Percentiles rank a stretch among this genome's conserved stretches.
Conservation (phyloP, 768 basidiomycete genomes). For the Tricholoma terreum region DNA sequence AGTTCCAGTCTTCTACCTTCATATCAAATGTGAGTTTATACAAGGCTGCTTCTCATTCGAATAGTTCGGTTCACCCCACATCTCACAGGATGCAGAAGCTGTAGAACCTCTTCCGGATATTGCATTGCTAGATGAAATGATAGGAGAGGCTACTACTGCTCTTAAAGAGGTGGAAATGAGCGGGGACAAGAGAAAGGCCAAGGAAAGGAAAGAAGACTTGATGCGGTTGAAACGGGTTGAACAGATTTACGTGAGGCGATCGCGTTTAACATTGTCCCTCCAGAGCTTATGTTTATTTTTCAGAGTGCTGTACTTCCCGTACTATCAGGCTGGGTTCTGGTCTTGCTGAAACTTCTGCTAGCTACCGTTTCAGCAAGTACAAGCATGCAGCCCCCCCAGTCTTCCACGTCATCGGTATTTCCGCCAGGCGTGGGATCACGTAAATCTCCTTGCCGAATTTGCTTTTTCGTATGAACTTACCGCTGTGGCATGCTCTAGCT, state of each 20-base stretch:
- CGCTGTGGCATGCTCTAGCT: constrained; percentile 31
- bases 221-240: constrained; percentile 89
- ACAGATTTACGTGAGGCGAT: constrained; percentile 79
- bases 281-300: background rate
- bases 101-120: constrained; percentile 71
- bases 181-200: constrained; percentile 58
- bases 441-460: constrained; percentile 28
- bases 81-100: constrained; percentile 51
- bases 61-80: constrained; percentile 1
- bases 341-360: constrained; percentile 86
- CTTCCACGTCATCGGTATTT: constrained; percentile 67
- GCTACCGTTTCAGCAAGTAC: constrained; percentile 88
- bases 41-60: background rate
- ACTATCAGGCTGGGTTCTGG: constrained; percentile 87
- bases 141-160: constrained; percentile 58
- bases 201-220: constrained; percentile 72
- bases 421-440: constrained; percentile 69
- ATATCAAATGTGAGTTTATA: constrained; percentile 34
- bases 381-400: constrained; percentile 58
- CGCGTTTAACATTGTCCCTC: background rate
- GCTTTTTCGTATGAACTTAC: constrained; percentile 1
- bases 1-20: constrained; percentile 50
- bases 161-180: constrained; percentile 48
- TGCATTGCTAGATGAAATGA: constrained; percentile 67
- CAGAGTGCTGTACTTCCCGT: constrained; percentile 84